A percentile compares a stretch with the other conserved stretches of the same genome.
These are phyloP conservation scores for Psidium guajava DNA, from an alignment of 345 rosid genomes.

Conservation along the genomic window DNA sequence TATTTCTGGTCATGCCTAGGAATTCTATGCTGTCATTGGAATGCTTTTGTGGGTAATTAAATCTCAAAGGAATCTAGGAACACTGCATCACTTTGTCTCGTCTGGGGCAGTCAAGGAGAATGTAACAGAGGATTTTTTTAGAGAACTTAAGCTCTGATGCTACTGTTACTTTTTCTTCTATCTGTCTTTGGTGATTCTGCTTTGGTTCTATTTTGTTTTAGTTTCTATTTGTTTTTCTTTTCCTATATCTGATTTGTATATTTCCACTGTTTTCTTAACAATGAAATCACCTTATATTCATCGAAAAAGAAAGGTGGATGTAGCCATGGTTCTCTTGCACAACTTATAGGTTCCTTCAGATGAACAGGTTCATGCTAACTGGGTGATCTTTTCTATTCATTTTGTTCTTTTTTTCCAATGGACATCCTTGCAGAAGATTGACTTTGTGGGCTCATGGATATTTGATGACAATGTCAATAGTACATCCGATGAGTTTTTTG, in stretches of 20 bases:
- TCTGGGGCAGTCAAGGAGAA: neutral
- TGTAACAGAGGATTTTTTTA: neutral
- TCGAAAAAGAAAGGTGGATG: neutral
- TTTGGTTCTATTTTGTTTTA: neutral
- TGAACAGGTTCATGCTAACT: neutral
- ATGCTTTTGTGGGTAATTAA: neutral
- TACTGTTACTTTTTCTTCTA: neutral
- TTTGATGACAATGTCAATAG: slow-evolving; percentile 40
- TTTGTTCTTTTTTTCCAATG: neutral
- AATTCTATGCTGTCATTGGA: neutral
- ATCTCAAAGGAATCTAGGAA: neutral
- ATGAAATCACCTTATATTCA: neutral
- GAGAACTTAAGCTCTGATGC: neutral
- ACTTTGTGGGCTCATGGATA: slow-evolving; percentile 47
- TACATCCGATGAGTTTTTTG: slow-evolving; percentile 45
- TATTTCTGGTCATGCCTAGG: neutral
- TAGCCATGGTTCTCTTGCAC: neutral
- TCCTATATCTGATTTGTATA: neutral
- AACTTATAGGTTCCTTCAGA: neutral
- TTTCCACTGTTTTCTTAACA: neutral
- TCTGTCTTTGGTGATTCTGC: neutral
- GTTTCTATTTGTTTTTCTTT: neutral
- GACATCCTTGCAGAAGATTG: slow-evolving; percentile 7
- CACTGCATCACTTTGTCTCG: neutral
- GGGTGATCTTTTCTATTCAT: neutral